These are phyloP conservation scores for Naegleria gruberi DNA, from an alignment of 208 protist genomes.

Conservation along the genomic window DNA sequence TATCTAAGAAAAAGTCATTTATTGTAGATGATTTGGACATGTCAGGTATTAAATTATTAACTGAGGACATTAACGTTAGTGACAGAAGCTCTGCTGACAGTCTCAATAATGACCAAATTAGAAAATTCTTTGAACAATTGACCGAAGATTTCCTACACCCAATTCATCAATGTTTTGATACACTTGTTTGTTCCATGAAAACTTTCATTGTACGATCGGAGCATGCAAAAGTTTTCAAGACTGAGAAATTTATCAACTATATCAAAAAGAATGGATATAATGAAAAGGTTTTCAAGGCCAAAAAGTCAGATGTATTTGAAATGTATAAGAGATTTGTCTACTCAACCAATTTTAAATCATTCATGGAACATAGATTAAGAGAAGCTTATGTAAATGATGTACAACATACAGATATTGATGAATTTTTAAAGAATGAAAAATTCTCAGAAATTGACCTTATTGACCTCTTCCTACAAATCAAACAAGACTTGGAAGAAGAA, in stretches of 20 bases:
- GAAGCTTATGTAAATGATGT: conserved; percentile 14
- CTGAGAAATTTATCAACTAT: conserved; percentile 7
- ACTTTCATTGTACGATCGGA: neutral
- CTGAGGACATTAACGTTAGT: too few relatives aligned
- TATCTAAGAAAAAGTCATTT: neutral
- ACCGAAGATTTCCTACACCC: conserved; percentile 1
- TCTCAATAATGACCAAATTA: neutral
- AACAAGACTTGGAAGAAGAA: neutral
- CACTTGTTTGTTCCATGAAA: neutral
- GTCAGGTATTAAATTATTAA: too few relatives aligned
- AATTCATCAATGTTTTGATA: conserved; percentile 13
- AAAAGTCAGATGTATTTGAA: neutral
- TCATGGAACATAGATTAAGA: neutral
- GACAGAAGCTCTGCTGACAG: neutral
- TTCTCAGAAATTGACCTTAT: neutral
- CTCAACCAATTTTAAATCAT: neutral
- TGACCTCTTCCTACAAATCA: neutral
- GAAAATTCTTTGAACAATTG: conserved; percentile 14
- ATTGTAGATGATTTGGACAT: neutral
- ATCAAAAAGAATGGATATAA: conserved; percentile 21
- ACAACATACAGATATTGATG: neutral
- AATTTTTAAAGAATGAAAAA: neutral
- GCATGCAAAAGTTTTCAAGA: conserved; percentile 13
- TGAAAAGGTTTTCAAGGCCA: neutral
- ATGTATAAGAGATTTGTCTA: neutral